Conservation (phyloP, 164 flowering plant species). For the Chimonanthus praecox region DNA sequence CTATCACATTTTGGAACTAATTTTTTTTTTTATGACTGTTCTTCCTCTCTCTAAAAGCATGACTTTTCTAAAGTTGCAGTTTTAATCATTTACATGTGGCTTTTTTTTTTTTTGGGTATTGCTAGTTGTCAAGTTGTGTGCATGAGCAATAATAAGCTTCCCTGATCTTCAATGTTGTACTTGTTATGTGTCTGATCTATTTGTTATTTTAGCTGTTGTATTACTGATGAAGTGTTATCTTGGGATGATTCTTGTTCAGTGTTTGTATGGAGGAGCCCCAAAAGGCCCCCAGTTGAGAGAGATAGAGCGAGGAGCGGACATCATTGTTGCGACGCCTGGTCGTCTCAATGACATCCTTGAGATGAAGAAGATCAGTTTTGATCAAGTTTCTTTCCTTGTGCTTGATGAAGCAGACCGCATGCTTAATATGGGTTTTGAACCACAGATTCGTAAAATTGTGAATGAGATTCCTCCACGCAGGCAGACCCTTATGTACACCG, state of each 20-base stretch:
- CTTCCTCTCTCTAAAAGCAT: no score
- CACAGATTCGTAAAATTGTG: constrained; percentile 91
- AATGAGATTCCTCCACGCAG: constrained; percentile 84
- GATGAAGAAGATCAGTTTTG: constrained; percentile 67
- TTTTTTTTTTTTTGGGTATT: no score
- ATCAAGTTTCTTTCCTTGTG: constrained; percentile 81
- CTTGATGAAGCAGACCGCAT: constrained; percentile 98
- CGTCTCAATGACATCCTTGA: constrained; percentile 92
- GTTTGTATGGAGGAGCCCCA: constrained; percentile 95
- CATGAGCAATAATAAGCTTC: no score
- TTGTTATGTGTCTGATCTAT: background rate
- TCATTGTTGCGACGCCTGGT: constrained; percentile 96
- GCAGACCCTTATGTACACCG: constrained; percentile 96
- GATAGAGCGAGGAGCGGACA: constrained; percentile 79
- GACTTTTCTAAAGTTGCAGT: no score
- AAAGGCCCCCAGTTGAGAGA: constrained; percentile 78
- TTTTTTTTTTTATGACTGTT: no score
- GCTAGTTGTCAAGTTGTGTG: no score
- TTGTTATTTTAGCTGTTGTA: background rate
- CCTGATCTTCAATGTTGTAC: background rate
- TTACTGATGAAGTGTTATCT: background rate
- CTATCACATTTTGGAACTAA: no score
- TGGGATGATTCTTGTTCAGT: constrained; percentile 33
- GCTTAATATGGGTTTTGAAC: constrained; percentile 99
- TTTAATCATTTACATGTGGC: no score